These are phyloP conservation scores for Pythium aristosporum DNA, from an alignment of 352 stramenopile genomes.

Conservation along the genomic window DNA sequence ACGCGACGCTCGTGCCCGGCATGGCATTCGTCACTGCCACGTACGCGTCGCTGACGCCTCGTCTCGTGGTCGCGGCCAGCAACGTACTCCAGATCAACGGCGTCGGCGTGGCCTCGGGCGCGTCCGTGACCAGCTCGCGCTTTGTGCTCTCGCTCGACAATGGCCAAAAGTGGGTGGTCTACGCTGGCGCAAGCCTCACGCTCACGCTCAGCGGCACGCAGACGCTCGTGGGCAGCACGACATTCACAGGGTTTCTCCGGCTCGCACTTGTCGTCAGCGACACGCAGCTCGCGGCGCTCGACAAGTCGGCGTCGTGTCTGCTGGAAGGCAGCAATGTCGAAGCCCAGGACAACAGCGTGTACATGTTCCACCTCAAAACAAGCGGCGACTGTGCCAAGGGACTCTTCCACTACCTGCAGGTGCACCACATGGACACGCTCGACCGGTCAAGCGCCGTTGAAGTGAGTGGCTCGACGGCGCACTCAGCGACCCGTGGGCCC, in stretches of 20 bases:
- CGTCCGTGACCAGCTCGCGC: constrained; percentile 34
- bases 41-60: constrained; percentile 56
- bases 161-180: constrained; percentile 58
- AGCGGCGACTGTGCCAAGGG: constrained; percentile 49
- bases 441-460: constrained; percentile 39
- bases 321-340: constrained; percentile 43
- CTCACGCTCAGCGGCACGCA: constrained; percentile 43
- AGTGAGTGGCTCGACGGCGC: constrained; percentile 35
- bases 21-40: constrained; percentile 72
- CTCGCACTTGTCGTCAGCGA: constrained; percentile 42
- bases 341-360: constrained; percentile 41
- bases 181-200: constrained; percentile 34
- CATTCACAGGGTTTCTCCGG: constrained; percentile 47
- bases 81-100: constrained; percentile 57
- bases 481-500: constrained; percentile 49
- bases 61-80: constrained; percentile 33
- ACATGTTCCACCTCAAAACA: constrained; percentile 63
- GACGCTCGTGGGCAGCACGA: constrained; percentile 30
- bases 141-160: constrained; percentile 55
- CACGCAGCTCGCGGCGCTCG: constrained; percentile 44
- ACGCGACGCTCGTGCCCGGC: constrained; percentile 54
- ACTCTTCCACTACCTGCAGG: constrained; percentile 59
- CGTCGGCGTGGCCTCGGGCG: constrained; percentile 10
- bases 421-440: constrained; percentile 57
- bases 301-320: constrained; percentile 63